Base-by-base conservation (phyloP, 2,329 filamentous ascomycete genomes). In the Botryotinia calthae region DNA sequence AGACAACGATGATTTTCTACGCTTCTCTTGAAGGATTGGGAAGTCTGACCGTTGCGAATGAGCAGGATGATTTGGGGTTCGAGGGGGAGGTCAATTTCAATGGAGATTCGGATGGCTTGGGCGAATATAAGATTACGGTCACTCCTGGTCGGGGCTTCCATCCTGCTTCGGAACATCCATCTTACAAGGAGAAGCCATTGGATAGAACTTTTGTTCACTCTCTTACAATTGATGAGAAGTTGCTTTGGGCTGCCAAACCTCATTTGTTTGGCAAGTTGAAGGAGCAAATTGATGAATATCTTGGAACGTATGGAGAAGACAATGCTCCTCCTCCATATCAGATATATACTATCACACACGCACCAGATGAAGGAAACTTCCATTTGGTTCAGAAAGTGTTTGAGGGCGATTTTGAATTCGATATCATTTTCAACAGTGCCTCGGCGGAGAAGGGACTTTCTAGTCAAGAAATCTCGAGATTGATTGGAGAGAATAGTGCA, bases 301-400 rank as follows among this genome's bases (percentile, higher is more conserved):
- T 91, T 46, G 82, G 86, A 75, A 84, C 88, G 76, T 91, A 88
- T 80, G 88, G 86, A 42, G 82, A 88, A 64, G 88, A 92, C 5
- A 88, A 91, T 74, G 87, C 93, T 64, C 92, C 95, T 12, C 94
- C 95, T 16, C 91, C 95, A 2, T 94, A 91, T 84, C 93, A 96
- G 81, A 87, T 95, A 0, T 98, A 97, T 82, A 93, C 93, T 10
- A 86, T 98, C 71, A 83, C 86, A 62, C 91, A 97, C 81, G 82
- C 84, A 46, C 90, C 92, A 4, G 89, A 87, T 8, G 79, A 82
- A 20, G 95, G 94, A 44, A 98, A 98, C 79, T 84, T 93, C 22
- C 95, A 99, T 76, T 84, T 97, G 58, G 86, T 98, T 25, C 94
- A 99, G 82, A 98, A 97, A 83, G 89, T 94, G 2, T 98, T 97